Conservation (phyloP, 495 filamentous ascomycete genomes). For the Paragyromitra xinjiangensis region DNA sequence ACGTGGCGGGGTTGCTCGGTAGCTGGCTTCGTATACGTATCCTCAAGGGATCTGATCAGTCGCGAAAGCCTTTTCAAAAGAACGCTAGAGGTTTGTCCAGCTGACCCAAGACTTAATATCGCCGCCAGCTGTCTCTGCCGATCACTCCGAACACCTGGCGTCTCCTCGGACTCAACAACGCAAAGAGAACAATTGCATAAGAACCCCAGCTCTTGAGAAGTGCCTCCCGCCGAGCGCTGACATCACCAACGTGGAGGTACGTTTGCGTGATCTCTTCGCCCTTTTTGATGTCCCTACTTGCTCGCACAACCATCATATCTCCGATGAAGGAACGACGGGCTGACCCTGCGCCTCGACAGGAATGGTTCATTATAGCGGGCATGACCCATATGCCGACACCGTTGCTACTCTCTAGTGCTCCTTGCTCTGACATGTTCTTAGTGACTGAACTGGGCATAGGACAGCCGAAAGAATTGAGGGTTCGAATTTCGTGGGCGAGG, state of each 20-base stretch:
- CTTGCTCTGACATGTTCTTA: not conserved
- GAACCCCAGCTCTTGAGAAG: not conserved
- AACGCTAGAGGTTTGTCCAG: not conserved
- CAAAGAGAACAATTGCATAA: slow-evolving; percentile 30
- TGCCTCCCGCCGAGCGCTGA: not conserved
- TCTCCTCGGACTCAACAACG: slow-evolving; percentile 15
- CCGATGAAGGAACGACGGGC: slow-evolving; percentile 32
- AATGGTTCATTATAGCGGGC: slow-evolving; percentile 37
- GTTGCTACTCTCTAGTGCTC: not conserved
- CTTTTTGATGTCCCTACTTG: slow-evolving; percentile 28
- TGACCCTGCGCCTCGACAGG: slow-evolving; percentile 27
- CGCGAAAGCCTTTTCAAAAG: not conserved
- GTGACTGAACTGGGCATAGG: not conserved
- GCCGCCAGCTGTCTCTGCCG: not conserved
- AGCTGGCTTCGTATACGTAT: slow-evolving; percentile 28
- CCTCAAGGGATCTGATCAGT: slow-evolving; percentile 4
- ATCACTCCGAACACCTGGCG: not conserved
- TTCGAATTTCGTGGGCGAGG: slow-evolving; percentile 22
- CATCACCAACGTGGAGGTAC: not conserved
- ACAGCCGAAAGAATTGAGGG: slow-evolving; percentile 14
- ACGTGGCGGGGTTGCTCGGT: slow-evolving; percentile 28
- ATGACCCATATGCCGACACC: slow-evolving; percentile 29
- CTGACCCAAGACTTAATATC: not conserved
- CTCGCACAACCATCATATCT: slow-evolving; percentile 37
- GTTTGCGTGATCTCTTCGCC: slow-evolving; percentile 22